These are phyloP conservation scores for Plasmodium chabaudi DNA, from an alignment of 169 alveolate genomes.

Conservation along the genomic window DNA sequence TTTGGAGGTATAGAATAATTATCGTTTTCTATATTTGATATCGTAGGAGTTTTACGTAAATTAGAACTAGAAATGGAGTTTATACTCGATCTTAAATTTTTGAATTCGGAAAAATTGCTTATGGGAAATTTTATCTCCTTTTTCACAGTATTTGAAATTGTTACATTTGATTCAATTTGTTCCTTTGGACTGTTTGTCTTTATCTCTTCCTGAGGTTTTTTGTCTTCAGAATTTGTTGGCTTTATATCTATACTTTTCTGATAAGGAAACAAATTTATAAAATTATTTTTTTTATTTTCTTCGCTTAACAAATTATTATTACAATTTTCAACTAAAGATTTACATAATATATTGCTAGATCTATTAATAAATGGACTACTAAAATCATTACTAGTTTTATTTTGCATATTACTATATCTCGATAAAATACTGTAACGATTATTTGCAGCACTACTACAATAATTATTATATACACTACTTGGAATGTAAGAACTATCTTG, in stretches of 20 bases:
- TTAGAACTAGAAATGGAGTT: slow-evolving; percentile 30
- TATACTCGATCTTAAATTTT: slow-evolving; percentile 58
- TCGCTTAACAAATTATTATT: slow-evolving; percentile 10
- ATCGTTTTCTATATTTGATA: slow-evolving; percentile 50
- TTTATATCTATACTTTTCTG: slow-evolving; percentile 21
- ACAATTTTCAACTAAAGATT: not conserved
- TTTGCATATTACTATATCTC: not conserved
- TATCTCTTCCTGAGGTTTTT: not conserved
- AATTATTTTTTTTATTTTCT: slow-evolving; percentile 19
- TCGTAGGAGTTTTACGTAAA: slow-evolving; percentile 48
- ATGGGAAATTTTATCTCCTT: not conserved
- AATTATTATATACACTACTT: not conserved
- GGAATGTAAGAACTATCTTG: slow-evolving; percentile 1
- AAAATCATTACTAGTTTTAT: slow-evolving; percentile 3
- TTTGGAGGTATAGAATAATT: slow-evolving; percentile 2
- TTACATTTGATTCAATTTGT: not conserved
- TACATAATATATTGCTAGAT: not conserved
- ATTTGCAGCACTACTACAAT: not conserved
- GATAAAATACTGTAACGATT: not conserved
- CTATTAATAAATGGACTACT: slow-evolving; percentile 12
- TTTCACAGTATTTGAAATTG: not conserved
- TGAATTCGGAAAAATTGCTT: slow-evolving; percentile 31
- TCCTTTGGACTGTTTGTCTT: not conserved
- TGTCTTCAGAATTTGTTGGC: slow-evolving; percentile 3
- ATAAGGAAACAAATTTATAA: slow-evolving; percentile 13